phyloP scores from a whole-genome alignment of 2,329 filamentous ascomycete genomes.

The Aspergillus fumigatiaffinis region DNA sequence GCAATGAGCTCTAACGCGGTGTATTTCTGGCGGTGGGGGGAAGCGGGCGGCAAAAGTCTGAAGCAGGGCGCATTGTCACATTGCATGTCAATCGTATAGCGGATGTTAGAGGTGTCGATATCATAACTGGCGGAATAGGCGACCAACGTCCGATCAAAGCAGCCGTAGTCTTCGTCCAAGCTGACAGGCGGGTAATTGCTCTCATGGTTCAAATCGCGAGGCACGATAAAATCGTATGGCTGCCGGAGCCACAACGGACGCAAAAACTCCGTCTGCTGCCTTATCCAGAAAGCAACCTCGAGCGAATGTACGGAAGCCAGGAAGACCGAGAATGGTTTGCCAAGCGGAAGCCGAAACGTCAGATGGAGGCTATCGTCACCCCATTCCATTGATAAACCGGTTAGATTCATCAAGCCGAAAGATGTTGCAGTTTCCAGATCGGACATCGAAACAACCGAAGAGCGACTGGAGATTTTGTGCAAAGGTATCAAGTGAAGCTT shows the following conservation, averaged over 20 bases:
- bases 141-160: constrained; percentile 63
- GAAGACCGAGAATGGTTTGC: constrained; percentile 53
- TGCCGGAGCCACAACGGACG: constrained; percentile 63
- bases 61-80: constrained; percentile 67
- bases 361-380: constrained; percentile 65
- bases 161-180: constrained; percentile 56
- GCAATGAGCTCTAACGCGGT: constrained; percentile 61
- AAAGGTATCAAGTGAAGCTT: constrained; percentile 66
- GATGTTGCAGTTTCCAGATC: constrained; percentile 51
- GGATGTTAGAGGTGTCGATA: constrained; percentile 63
- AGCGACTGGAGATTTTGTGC: constrained; percentile 53
- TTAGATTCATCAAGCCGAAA: constrained; percentile 61
- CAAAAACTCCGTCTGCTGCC: constrained; percentile 59
- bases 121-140: constrained; percentile 68
- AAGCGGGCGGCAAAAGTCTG: constrained; percentile 55
- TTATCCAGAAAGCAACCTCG: constrained; percentile 61
- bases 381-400: constrained; percentile 56
- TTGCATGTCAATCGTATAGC: constrained; percentile 58
- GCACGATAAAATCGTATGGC: constrained; percentile 60
- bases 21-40: constrained; percentile 50
- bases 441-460: constrained; percentile 52
- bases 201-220: constrained; percentile 51
- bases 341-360: constrained; percentile 58
- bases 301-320: constrained; percentile 61
- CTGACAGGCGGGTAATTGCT: constrained; percentile 45